Percentiles rank a stretch among this genome's conserved stretches.
phyloP scores from a whole-genome alignment of 1,139 yeast genomes.

The Meyerozyma sp. region DNA sequence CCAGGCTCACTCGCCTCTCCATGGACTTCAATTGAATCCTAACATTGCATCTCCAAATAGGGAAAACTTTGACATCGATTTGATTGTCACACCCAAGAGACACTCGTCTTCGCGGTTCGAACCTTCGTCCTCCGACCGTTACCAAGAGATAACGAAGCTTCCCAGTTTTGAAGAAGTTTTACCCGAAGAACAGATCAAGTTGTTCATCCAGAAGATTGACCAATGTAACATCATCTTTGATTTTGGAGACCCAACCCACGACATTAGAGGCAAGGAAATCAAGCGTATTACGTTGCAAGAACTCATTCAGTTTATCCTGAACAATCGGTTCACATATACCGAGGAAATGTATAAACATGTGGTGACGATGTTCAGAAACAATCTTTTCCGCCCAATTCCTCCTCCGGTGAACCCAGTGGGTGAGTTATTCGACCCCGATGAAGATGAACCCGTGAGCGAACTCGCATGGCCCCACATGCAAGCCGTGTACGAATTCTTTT shows the following conservation, averaged over 20 bases:
- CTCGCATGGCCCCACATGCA: slow-evolving; percentile 99
- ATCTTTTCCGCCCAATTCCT: slow-evolving; percentile 91
- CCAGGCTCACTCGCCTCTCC: slow-evolving; percentile 20
- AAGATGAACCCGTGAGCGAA: slow-evolving; percentile 95
- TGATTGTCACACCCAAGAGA: slow-evolving; percentile 70
- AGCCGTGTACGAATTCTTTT: slow-evolving; percentile 87
- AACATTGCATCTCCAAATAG: slow-evolving; percentile 41
- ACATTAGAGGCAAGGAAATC: slow-evolving; percentile 87
- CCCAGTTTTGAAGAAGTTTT: slow-evolving; percentile 90
- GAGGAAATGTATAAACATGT: slow-evolving; percentile 89
- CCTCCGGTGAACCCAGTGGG: slow-evolving; percentile 98
- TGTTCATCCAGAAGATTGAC: slow-evolving; percentile 82
- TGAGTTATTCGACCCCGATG: slow-evolving; percentile 95
- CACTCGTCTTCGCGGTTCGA: slow-evolving; percentile 94
- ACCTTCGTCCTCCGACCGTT: slow-evolving; percentile 60
- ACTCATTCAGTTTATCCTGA: slow-evolving; percentile 79
- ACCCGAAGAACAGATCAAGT: slow-evolving; percentile 75
- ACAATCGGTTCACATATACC: slow-evolving; percentile 76
- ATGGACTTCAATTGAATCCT: slow-evolving; percentile 31
- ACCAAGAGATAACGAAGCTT: slow-evolving; percentile 65
- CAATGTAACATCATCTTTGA: slow-evolving; percentile 95
- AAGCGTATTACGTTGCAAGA: slow-evolving; percentile 84
- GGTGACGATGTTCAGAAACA: slow-evolving; percentile 82
- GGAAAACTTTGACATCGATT: slow-evolving; percentile 41
- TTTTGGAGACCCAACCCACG: slow-evolving; percentile 88